Conservation (phyloP, 192 early-diverging fungal species). For the Haplosporangium gracile region DNA sequence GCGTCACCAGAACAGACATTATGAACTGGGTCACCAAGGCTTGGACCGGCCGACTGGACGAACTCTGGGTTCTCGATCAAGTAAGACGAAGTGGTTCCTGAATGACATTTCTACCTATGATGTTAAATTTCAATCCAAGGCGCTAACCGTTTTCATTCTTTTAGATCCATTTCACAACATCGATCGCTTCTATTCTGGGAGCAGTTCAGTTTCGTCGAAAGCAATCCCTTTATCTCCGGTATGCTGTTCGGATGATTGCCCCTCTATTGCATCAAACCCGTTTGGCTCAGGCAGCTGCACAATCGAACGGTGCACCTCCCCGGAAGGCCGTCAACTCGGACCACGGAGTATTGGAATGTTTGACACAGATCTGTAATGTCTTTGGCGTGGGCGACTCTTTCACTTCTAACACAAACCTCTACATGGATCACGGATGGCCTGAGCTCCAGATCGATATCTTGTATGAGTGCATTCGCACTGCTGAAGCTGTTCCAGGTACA, state of each 20-base stretch:
- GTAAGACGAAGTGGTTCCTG: not conserved
- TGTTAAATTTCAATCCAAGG: not conserved
- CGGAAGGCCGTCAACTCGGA: constrained; percentile 37
- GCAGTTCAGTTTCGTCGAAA: constrained; percentile 71
- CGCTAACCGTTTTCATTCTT: not conserved
- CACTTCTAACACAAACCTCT: constrained; percentile 24
- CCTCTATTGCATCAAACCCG: constrained; percentile 58
- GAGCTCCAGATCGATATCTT: constrained; percentile 82
- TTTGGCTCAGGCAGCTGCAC: constrained; percentile 38
- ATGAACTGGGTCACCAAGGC: constrained; percentile 50
- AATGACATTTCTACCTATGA: not conserved
- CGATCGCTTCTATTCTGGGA: constrained; percentile 71
- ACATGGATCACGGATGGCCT: constrained; percentile 77
- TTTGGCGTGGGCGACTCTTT: constrained; percentile 73
- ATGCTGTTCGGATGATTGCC: constrained; percentile 63
- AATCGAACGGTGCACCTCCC: constrained; percentile 20
- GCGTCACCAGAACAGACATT: constrained; percentile 41
- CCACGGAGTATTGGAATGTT: constrained; percentile 71
- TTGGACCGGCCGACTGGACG: constrained; percentile 49
- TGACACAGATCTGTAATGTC: constrained; percentile 77
- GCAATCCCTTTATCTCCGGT: constrained; percentile 79
- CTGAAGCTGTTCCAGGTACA: constrained; percentile 79
- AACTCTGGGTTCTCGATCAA: constrained; percentile 53
- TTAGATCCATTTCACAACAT: constrained; percentile 63
- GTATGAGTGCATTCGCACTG: constrained; percentile 78